Percentiles rank a stretch among this genome's conserved stretches.
These are phyloP conservation scores for Alternaria hordeiaustralica DNA, from an alignment of 2,329 filamentous ascomycete genomes.

Conservation along the genomic window DNA sequence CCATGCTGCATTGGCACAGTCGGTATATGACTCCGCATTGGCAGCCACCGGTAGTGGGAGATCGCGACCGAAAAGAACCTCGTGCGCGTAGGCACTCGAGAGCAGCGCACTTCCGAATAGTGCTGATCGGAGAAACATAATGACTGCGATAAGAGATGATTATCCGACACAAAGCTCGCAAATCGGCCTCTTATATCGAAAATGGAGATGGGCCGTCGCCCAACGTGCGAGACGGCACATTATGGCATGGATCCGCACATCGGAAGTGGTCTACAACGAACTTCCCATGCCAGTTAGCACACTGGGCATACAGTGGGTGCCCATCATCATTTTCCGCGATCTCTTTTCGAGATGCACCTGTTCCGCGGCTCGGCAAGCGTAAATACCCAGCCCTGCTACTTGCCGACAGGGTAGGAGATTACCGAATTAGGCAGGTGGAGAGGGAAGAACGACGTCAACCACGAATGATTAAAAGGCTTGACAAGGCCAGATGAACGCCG, in stretches of 20 bases:
- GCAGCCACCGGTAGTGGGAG: constrained; percentile 38
- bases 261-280: constrained; percentile 19
- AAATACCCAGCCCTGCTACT: constrained; percentile 20
- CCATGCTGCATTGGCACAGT: constrained; percentile 50
- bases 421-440: constrained; percentile 37
- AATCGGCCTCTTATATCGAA: constrained; percentile 16
- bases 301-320: constrained; percentile 7
- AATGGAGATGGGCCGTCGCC: neutral
- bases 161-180: neutral
- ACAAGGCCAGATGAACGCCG: neutral
- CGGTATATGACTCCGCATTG: constrained; percentile 42
- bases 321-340: constrained; percentile 14
- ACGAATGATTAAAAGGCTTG: neutral
- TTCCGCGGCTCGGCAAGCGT: constrained; percentile 35
- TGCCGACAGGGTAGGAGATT: constrained; percentile 30
- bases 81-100: constrained; percentile 29
- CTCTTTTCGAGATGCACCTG: constrained; percentile 9
- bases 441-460: constrained; percentile 2
- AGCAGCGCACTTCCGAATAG: constrained; percentile 22
- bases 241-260: constrained; percentile 9
- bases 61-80: constrained; percentile 33
- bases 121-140: constrained; percentile 28
- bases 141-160: neutral
- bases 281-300: constrained; percentile 38
- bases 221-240: neutral